These are phyloP conservation scores for Paraurostyla sp. DNA, from an alignment of 73 alveolate genomes.

Conservation along the genomic window DNA sequence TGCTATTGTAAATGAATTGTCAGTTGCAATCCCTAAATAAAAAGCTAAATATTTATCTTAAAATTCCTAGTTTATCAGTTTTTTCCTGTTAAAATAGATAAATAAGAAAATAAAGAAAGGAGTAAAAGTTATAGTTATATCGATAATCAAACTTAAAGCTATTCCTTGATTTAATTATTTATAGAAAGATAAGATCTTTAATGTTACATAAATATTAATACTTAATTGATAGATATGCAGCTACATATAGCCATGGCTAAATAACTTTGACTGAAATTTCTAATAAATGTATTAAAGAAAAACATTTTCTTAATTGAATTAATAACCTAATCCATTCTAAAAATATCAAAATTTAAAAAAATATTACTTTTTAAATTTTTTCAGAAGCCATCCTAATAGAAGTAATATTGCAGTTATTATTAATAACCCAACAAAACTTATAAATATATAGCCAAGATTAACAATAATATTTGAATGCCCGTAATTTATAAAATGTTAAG, in stretches of 20 bases:
- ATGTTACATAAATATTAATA: too few relatives aligned
- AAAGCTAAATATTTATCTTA: background rate
- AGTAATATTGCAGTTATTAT: background rate
- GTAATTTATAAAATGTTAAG: background rate
- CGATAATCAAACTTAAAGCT: background rate
- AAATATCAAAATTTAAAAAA: background rate
- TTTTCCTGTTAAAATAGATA: background rate
- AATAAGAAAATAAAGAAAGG: background rate
- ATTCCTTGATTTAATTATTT: background rate
- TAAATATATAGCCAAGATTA: constrained; percentile 1
- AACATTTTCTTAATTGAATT: background rate
- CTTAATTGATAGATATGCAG: background rate
- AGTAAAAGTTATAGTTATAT: background rate
- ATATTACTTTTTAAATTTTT: background rate
- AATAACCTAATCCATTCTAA: background rate
- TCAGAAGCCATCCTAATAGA: background rate
- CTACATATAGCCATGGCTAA: background rate
- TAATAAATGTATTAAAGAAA: background rate
- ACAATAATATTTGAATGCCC: constrained; percentile 2
- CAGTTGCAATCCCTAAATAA: background rate
- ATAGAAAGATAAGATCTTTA: too few relatives aligned
- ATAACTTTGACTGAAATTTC: background rate
- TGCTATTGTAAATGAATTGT: background rate
- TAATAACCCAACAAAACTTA: background rate
- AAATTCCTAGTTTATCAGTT: background rate